Evolutionary conservation across 805 yeast species (phyloP).

Genomic region (Suhomyces sp.): DNA sequence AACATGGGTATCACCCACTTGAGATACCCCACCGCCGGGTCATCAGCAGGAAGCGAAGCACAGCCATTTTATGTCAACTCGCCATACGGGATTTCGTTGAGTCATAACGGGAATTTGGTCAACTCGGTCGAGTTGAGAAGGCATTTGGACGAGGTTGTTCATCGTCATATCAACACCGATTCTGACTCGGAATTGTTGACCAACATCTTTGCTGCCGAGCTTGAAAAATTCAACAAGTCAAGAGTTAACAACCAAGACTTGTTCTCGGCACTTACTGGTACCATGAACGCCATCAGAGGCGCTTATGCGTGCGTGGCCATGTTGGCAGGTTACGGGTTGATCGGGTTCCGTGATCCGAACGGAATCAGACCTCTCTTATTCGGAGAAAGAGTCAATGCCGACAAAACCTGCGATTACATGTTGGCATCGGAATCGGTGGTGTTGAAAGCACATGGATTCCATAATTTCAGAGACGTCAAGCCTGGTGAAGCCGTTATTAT

Average conservation of each 20-base stretch:
- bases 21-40: conserved; percentile 97
- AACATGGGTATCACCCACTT: conserved; percentile 94
- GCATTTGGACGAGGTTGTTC: conserved; percentile 88
- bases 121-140: conserved; percentile 74
- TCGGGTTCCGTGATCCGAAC: conserved; percentile 96
- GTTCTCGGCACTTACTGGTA: conserved; percentile 80
- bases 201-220: conserved; percentile 87
- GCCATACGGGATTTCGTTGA: conserved; percentile 87
- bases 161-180: conserved; percentile 96
- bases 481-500: conserved; percentile 98
- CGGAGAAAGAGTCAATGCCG: conserved; percentile 71
- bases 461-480: conserved; percentile 70
- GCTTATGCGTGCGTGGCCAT: conserved; percentile 96
- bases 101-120: conserved; percentile 94
- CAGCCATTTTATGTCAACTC: conserved; percentile 98
- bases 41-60: conserved; percentile 93
- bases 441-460: conserved; percentile 85
- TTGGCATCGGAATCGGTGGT: conserved; percentile 95
- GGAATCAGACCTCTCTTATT: conserved; percentile 89
- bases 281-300: conserved; percentile 79
- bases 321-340: conserved; percentile 92
- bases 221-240: conserved; percentile 86
- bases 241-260: conserved; percentile 91
- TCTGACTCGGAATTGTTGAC: conserved; percentile 89
- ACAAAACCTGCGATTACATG: conserved; percentile 85